Evolutionary conservation across 2,329 filamentous ascomycete genomes (phyloP), one percentile per base, ranked within the genome.

Genomic region (Coniochaeta hoffmannii): DNA sequence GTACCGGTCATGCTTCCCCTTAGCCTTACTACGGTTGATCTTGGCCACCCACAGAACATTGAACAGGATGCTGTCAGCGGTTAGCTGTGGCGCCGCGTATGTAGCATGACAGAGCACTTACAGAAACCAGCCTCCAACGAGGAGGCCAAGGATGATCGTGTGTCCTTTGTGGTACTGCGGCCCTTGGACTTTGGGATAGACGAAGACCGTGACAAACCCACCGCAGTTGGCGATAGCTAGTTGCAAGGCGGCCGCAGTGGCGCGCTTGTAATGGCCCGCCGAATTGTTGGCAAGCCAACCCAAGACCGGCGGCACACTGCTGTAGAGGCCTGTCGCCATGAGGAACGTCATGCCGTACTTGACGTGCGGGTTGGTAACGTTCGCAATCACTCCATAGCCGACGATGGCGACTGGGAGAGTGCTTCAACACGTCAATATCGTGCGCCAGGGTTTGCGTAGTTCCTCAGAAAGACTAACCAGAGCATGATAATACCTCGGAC

Each of bases 231-330:
- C 85, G 60, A 88, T 81, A 1, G 80, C 80, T 26, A 88, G 72
- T 66, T 88, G 85, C 61, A 88, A 62, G 0, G 80, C 86, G 1
- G 80, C 81, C 0, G 85, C 85, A 0, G 85, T 88, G 0, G 86
- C 85, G 14, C 86, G 73, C 66, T 88, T 89, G 64, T 88, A 88
- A 64, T 89, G 85, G 0, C 81, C 83, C 0, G 84, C 83, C 0
- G 79, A 83, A 64, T 88, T 88, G 64, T 87, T 87, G 2, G 81
- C 80, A 58, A 84, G 80, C 84, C 85, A 88, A 1, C 79, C 83
- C 10, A 88, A 69, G 3, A 86, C 78, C 17, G 78, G 80, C 0
- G 85, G 84, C 0, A 87, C 82, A 41, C 79, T 81, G 49, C 76
- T 75, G 64, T 86, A 88, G 64, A 86, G 74, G 10, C 85, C 85